Conservation (phyloP, 768 basidiomycete genomes). For the Serendipita sp. region DNA sequence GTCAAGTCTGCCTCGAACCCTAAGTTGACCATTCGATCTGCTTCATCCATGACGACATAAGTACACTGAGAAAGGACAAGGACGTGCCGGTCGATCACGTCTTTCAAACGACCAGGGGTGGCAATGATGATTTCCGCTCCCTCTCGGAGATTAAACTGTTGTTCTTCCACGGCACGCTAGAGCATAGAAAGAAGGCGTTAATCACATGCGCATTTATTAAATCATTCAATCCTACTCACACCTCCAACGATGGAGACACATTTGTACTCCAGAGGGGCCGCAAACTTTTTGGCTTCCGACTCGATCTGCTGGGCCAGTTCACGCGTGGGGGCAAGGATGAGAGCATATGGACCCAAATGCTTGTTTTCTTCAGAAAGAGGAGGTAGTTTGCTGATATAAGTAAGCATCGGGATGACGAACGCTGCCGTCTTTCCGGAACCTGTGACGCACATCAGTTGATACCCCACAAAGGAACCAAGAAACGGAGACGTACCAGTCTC, state of each 20-base stretch:
- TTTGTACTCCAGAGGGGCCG: conserved; percentile 71
- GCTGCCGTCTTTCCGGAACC: conserved; percentile 98
- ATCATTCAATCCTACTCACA: conserved; percentile 28
- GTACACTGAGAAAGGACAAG: conserved; percentile 93
- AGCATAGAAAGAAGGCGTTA: not conserved
- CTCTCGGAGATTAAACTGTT: conserved; percentile 93
- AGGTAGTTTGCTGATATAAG: conserved; percentile 79
- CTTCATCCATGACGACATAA: conserved; percentile 99
- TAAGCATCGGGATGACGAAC: conserved; percentile 94
- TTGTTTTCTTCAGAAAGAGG: conserved; percentile 82
- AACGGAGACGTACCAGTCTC: conserved; percentile 60
- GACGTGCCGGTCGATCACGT: conserved; percentile 90
- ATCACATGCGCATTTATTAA: conserved; percentile 4
- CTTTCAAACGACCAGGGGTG: conserved; percentile 94
- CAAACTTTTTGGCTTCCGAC: conserved; percentile 81
- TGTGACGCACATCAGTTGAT: conserved; percentile 17
- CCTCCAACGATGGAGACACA: conserved; percentile 99
- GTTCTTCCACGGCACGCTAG: conserved; percentile 86
- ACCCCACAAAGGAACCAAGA: conserved; percentile 5
- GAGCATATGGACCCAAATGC: conserved; percentile 82
- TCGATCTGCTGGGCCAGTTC: conserved; percentile 98
- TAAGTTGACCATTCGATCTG: conserved; percentile 95
- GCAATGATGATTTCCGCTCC: conserved; percentile 98
- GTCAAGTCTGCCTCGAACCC: conserved; percentile 92
- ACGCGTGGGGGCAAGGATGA: conserved; percentile 93